Base-by-base conservation (phyloP, 2,329 filamentous ascomycete species). In the Phymatotrichopsis omnivora region DNA sequence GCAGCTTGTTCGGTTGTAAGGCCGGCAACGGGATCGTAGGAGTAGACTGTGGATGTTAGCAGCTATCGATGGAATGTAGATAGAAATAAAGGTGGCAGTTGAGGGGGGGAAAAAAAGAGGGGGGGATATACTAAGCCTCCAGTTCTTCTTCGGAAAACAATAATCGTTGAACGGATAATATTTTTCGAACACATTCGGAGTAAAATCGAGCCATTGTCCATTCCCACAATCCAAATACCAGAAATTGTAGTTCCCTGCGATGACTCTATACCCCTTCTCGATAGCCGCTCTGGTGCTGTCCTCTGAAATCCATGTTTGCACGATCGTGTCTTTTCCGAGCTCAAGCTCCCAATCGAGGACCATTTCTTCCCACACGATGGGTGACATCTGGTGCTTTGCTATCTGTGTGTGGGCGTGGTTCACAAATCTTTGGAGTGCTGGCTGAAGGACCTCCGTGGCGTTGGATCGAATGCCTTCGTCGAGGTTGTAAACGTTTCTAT, bases 361-460 rank as follows among this genome's bases (percentile, higher is more conserved):
- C 71, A 91, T 85, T 63, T 93, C 86, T 62, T 94, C 85, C 86
- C 86, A 93, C 1, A 87, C 82, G 17, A 93, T 67, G 0, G 85
- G 84, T 4, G 72, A 74, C 40, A 93, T 65, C 4, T 80, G 80
- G 5, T 72, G 69, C 32, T 71, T 65, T 34, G 75, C 68, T 30
- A 91, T 69, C 34, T 78, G 74, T 23, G 64, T 68, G 62, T 87
- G 82, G 57, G 79, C 78, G 54, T 73, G 71, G 61, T 83, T 74
- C 52, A 93, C 68, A 60, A 93, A 85, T 46, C 72, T 75, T 61
- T 93, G 84, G 61, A 94, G 72, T 17, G 91, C 70, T 2, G 85
- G 83, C 59, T 75, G 72, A 28, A 93, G 67, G 11, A 89, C 71
- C 1, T 67, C 63, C 0, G 70, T 67, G 42, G 77, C 67, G 60